Conservation (phyloP, 1,284 basidiomycete genomes). For the Golubevia pallescens region DNA sequence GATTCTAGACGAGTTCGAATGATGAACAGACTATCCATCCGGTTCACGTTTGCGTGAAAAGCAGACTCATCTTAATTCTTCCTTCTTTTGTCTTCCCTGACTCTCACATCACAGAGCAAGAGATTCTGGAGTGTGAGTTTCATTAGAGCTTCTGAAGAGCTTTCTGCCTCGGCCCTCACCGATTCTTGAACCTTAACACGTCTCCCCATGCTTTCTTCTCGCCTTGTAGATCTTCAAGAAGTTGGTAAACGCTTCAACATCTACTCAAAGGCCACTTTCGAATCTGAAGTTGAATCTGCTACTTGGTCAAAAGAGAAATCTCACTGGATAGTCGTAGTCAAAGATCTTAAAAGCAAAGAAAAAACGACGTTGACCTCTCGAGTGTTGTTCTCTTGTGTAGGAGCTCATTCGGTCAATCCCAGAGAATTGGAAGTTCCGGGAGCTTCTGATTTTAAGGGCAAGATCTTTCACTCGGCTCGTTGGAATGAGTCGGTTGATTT, state of each 20-base stretch:
- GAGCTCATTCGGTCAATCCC: slow-evolving; percentile 8
- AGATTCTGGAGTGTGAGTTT: background rate
- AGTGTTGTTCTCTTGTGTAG: background rate
- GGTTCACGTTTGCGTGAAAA: no score
- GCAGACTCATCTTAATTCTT: no score
- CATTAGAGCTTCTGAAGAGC: no score
- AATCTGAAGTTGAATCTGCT: background rate
- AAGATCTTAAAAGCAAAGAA: background rate
- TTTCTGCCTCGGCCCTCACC: no score
- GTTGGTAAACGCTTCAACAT: background rate
- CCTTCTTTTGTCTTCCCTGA: no score
- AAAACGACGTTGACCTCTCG: background rate
- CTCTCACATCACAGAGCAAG: background rate
- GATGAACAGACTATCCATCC: no score
- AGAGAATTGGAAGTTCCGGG: slow-evolving; percentile 50
- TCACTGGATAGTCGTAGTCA: background rate
- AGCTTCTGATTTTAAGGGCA: slow-evolving; percentile 34
- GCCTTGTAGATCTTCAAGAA: no score
- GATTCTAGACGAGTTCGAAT: no score
- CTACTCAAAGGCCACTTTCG: background rate
- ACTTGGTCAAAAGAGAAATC: background rate
- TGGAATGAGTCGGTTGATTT: slow-evolving; percentile 55
- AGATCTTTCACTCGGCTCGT: slow-evolving; percentile 50
- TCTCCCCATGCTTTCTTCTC: no score
- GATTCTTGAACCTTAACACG: no score